Conservation (phyloP, 2,329 filamentous ascomycete species). For the Botrytis sinoallii region DNA sequence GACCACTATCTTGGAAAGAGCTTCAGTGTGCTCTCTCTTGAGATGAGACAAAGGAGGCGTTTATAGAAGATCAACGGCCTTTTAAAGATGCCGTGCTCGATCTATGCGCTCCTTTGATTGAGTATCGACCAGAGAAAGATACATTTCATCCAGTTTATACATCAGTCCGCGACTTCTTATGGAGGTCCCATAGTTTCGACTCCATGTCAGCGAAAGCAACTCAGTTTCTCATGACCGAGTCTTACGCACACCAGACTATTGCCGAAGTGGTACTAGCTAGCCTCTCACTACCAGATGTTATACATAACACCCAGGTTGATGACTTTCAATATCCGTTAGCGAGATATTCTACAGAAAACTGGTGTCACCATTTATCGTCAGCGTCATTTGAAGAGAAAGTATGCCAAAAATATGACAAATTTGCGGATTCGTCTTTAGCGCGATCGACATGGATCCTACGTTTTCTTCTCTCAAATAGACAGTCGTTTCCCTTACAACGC, state of each 20-base stretch:
- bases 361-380: conserved; percentile 16
- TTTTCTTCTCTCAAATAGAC: conserved; percentile 6
- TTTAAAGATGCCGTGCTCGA: conserved; percentile 16
- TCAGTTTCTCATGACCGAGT: conserved; percentile 15
- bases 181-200: not conserved
- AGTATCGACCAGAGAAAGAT: conserved; percentile 11
- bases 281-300: not conserved
- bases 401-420: not conserved
- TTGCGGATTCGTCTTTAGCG: not conserved
- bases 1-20: conserved; percentile 15
- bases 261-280: not conserved
- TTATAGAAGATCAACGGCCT: conserved; percentile 7
- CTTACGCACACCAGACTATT: conserved; percentile 9
- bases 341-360: conserved; percentile 14
- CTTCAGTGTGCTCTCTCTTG: conserved; percentile 14
- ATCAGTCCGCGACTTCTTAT: conserved; percentile 12
- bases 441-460: conserved; percentile 17
- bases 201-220: conserved; percentile 16
- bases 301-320: not conserved
- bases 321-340: conserved; percentile 4
- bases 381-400: not conserved
- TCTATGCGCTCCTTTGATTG: conserved; percentile 11
- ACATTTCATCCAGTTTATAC: not conserved
- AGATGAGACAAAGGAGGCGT: not conserved
- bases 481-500: conserved; percentile 10